Percentiles rank a stretch among this genome's conserved stretches.
phyloP scores from a whole-genome alignment of 1,284 basidiomycete genomes.

The Leccinum ambiguum region DNA sequence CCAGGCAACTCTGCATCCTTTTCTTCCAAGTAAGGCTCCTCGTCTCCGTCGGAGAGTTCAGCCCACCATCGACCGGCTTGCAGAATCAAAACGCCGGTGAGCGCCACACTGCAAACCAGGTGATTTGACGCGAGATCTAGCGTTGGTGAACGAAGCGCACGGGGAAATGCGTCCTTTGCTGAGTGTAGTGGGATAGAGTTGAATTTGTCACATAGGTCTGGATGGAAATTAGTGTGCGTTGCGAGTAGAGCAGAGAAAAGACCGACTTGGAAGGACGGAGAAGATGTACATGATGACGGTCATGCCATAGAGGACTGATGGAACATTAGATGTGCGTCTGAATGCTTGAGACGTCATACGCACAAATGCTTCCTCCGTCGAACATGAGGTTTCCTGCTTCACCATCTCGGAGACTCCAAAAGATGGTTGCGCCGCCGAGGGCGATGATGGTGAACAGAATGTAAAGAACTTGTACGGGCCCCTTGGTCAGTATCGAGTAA shows the following conservation, averaged over 20 bases:
- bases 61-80: conserved; percentile 83
- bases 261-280: conserved; percentile 74
- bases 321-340: conserved; percentile 3
- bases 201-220: conserved; percentile 60
- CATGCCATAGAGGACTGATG: conserved; percentile 67
- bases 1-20: conserved; percentile 20
- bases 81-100: conserved; percentile 75
- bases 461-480: conserved; percentile 54
- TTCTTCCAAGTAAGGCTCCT: conserved; percentile 38
- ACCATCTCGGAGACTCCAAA: conserved; percentile 75
- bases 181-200: conserved; percentile 48
- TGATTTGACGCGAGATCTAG: conserved; percentile 78
- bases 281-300: conserved; percentile 67
- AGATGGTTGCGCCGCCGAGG: conserved; percentile 61
- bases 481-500: conserved; percentile 71
- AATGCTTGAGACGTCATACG: conserved; percentile 26
- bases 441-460: conserved; percentile 52
- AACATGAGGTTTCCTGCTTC: conserved; percentile 84
- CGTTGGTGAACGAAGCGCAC: conserved; percentile 53
- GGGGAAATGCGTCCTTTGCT: conserved; percentile 50
- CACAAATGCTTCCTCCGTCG: conserved; percentile 82
- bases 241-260: conserved; percentile 8
- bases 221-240: conserved; percentile 4
- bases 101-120: conserved; percentile 78
- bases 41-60: conserved; percentile 59